These are phyloP conservation scores for Sporothrix curviconia DNA, from an alignment of 2,329 filamentous ascomycete genomes.

Conservation along the genomic window DNA sequence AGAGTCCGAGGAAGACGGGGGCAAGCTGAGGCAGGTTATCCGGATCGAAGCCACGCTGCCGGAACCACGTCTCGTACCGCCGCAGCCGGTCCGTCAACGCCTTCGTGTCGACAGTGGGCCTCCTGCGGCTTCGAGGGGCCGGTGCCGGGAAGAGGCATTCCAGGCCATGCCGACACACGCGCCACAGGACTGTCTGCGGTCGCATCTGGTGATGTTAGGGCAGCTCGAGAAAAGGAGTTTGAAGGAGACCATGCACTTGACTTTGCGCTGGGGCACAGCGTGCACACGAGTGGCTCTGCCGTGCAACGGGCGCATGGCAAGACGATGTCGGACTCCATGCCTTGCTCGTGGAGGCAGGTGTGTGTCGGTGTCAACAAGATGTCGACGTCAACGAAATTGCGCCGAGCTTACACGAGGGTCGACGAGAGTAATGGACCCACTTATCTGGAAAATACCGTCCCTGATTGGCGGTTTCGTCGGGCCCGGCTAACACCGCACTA, in stretches of 20 bases:
- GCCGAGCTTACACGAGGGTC: no score
- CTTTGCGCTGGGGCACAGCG: background rate
- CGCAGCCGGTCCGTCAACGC: background rate
- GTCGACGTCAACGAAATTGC: background rate
- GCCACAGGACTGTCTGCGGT: background rate
- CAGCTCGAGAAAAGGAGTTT: no score
- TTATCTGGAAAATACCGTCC: no score
- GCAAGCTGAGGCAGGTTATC: no score
- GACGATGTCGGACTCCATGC: background rate
- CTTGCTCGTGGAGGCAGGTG: background rate
- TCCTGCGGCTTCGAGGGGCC: background rate
- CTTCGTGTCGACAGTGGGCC: background rate
- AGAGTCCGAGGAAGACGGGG: no score
- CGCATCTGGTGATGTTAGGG: background rate
- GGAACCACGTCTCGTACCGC: background rate
- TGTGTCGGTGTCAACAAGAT: background rate
- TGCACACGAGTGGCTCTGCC: background rate
- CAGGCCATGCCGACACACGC: background rate
- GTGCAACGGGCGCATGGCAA: background rate
- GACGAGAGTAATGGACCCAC: no score
- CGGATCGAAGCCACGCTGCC: background rate
- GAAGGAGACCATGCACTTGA: background rate
- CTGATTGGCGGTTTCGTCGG: constrained; percentile 3
- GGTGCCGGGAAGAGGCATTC: background rate
- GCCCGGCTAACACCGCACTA: background rate